Percentiles rank a stretch among this genome's conserved stretches.
phyloP scores from a whole-genome alignment of 306 rosid genomes.

The Pterocarpus santalinus region DNA sequence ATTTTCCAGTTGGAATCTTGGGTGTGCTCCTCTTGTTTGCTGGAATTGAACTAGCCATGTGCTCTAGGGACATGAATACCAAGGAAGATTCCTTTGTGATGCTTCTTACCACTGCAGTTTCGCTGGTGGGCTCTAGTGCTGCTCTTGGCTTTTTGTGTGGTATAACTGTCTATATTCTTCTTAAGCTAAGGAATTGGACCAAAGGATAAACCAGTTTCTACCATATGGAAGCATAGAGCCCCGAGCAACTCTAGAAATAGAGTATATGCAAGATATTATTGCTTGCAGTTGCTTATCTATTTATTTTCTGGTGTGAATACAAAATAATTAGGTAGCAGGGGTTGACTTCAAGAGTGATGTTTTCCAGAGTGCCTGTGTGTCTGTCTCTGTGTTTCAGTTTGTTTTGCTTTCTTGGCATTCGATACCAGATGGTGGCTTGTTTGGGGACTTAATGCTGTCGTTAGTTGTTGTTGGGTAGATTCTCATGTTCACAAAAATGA shows the following conservation, averaged over 20 bases:
- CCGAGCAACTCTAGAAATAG: not conserved
- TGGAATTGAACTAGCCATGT: constrained; percentile 75
- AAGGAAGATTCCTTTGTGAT: constrained; percentile 71
- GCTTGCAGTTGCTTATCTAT: not conserved
- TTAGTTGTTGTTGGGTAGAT: no score
- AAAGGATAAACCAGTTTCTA: constrained; percentile 40
- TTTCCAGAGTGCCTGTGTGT: not conserved
- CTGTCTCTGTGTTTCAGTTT: not conserved
- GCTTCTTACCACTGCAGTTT: constrained; percentile 65
- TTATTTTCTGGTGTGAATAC: not conserved
- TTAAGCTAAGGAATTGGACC: constrained; percentile 58
- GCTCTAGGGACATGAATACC: constrained; percentile 65
- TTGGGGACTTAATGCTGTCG: no score
- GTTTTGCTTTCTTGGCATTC: no score
- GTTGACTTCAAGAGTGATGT: not conserved
- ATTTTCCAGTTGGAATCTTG: constrained; percentile 66
- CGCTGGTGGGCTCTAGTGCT: constrained; percentile 68
- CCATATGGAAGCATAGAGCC: constrained; percentile 39
- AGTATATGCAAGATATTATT: not conserved
- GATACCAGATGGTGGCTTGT: no score
- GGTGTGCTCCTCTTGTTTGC: constrained; percentile 78
- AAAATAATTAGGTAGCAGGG: not conserved
- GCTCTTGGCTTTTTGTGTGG: constrained; percentile 71
- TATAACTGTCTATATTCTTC: constrained; percentile 51
- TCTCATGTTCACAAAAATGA: no score